Conservation (phyloP, 2,329 filamentous ascomycete species). For the Fusarium graminum region DNA sequence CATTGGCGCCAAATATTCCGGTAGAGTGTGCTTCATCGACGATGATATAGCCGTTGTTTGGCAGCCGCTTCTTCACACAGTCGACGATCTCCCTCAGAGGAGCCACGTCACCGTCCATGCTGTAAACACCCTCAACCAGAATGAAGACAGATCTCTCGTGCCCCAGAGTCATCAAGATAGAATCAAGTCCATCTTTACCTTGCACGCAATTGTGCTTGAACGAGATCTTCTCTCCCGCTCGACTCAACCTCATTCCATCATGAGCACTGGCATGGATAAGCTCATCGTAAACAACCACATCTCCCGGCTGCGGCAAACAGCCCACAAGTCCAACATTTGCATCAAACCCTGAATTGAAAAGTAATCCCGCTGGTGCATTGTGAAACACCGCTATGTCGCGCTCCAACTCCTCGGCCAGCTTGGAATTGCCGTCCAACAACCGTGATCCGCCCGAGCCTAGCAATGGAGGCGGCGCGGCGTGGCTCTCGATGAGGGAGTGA, state of each 20-base stretch:
- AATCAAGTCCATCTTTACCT: constrained; percentile 43
- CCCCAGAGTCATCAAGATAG: constrained; percentile 52
- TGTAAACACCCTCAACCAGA: constrained; percentile 79
- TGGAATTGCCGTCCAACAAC: constrained; percentile 65
- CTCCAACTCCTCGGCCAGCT: constrained; percentile 61
- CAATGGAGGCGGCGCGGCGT: constrained; percentile 38
- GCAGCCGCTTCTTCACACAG: constrained; percentile 67
- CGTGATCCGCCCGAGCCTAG: constrained; percentile 67
- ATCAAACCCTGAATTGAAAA: constrained; percentile 73
- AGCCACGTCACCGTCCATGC: constrained; percentile 84
- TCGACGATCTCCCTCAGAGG: constrained; percentile 72
- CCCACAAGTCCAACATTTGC: constrained; percentile 75
- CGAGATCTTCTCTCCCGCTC: constrained; percentile 61
- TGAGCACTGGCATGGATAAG: constrained; percentile 83
- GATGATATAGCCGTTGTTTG: constrained; percentile 72
- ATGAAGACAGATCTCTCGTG: constrained; percentile 70
- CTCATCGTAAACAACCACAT: constrained; percentile 78
- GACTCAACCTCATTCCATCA: constrained; percentile 78
- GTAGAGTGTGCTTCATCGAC: constrained; percentile 78
- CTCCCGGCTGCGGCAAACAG: constrained; percentile 69
- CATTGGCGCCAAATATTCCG: constrained; percentile 68
- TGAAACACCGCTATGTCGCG: constrained; percentile 62
- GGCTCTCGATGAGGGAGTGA: constrained; percentile 58
- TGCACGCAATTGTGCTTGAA: constrained; percentile 71
- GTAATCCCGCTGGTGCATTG: constrained; percentile 58